These are phyloP conservation scores for Astrothelium macrocarpum DNA, from an alignment of 495 filamentous ascomycete species.

Conservation along the genomic window DNA sequence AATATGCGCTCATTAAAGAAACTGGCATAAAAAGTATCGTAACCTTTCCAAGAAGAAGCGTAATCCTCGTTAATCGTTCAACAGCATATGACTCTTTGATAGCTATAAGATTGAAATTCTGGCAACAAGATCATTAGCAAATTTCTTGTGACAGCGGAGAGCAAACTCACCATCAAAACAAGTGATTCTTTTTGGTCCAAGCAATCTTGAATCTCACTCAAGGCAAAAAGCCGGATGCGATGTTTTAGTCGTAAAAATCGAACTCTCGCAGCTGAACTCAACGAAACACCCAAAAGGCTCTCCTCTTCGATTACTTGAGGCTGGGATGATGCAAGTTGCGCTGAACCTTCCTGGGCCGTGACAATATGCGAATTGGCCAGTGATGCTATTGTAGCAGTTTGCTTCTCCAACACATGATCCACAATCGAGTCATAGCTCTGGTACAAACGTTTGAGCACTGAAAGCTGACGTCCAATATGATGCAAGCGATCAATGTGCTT, in stretches of 20 bases:
- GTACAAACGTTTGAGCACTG: slow-evolving; percentile 64
- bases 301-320: slow-evolving; percentile 33
- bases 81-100: slow-evolving; percentile 74
- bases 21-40: slow-evolving; percentile 80
- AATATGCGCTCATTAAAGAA: slow-evolving; percentile 77
- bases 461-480: slow-evolving; percentile 56
- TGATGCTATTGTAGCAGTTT: slow-evolving; percentile 29
- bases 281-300: slow-evolving; percentile 42
- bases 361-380: slow-evolving; percentile 33
- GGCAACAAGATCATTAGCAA: too few relatives aligned
- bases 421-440: slow-evolving; percentile 72
- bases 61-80: slow-evolving; percentile 67
- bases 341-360: not conserved
- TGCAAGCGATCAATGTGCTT: slow-evolving; percentile 62
- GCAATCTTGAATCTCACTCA: slow-evolving; percentile 73
- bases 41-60: slow-evolving; percentile 72
- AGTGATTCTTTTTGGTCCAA: slow-evolving; percentile 69
- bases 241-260: slow-evolving; percentile 71
- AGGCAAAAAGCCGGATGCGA: slow-evolving; percentile 65
- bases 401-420: slow-evolving; percentile 52
- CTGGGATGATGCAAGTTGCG: slow-evolving; percentile 30
- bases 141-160: too few relatives aligned
- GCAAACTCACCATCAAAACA: slow-evolving; percentile 52
- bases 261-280: slow-evolving; percentile 56
- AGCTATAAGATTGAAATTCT: slow-evolving; percentile 85